Evolutionary conservation across 2,329 filamentous ascomycete species (phyloP).

Genomic region (Sporothrix pseudoabietina): DNA sequence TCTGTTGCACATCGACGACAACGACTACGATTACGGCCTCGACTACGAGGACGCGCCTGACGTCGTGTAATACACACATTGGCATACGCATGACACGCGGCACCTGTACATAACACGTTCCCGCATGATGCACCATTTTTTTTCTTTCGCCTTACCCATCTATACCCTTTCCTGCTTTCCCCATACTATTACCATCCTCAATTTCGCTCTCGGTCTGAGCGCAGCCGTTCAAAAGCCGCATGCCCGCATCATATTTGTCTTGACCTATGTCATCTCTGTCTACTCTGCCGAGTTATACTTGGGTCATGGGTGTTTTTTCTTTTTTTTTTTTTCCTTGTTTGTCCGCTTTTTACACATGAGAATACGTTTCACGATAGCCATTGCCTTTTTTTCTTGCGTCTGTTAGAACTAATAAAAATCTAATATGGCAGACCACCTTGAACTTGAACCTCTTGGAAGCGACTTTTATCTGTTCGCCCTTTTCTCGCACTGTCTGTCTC

Average conservation of each 20-base stretch:
- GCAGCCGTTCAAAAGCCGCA: neutral
- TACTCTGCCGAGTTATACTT: neutral
- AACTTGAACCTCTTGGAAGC: neutral
- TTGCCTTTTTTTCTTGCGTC: neutral
- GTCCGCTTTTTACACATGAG: neutral
- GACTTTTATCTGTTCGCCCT: neutral
- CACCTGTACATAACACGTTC: neutral
- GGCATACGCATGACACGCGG: neutral
- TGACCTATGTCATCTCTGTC: neutral
- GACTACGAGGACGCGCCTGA: conserved; percentile 35
- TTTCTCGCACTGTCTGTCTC: conserved; percentile 16
- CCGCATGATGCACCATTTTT: neutral
- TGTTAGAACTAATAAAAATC: neutral
- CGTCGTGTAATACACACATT: neutral
- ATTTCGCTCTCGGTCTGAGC: neutral
- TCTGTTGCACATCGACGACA: conserved; percentile 24
- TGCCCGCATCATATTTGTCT: neutral
- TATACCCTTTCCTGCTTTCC: neutral
- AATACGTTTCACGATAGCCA: conserved; percentile 15
- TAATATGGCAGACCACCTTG: neutral
- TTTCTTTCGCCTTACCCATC: neutral
- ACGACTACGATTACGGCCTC: conserved; percentile 33
- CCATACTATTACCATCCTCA: neutral
- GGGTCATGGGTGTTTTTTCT: neutral
- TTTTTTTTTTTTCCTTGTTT: neutral